phyloP scores from a whole-genome alignment of 768 basidiomycete species.

The Mycena polygramma region DNA sequence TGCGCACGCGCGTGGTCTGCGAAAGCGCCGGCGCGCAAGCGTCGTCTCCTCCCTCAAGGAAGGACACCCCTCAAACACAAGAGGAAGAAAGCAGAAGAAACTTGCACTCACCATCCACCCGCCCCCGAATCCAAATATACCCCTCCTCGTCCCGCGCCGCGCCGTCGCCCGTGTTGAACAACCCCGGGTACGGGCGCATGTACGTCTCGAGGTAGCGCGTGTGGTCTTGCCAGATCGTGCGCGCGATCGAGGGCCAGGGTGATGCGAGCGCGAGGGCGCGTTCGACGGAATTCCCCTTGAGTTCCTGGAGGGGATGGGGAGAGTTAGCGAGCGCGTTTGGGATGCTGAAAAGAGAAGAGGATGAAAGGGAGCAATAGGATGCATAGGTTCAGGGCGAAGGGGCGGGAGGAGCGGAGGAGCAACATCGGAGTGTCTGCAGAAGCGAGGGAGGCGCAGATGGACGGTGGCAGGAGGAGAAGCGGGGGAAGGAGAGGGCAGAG shows the following conservation, averaged over 20 bases:
- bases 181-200: slow-evolving; percentile 63
- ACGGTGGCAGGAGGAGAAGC: no score
- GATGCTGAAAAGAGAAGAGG: no score
- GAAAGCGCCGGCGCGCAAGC: no score
- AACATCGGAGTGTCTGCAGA: no score
- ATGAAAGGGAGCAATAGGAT: no score
- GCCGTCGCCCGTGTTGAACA: slow-evolving; percentile 98
- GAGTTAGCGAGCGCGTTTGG: no score
- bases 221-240: slow-evolving; percentile 94
- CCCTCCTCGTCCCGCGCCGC: slow-evolving; percentile 95
- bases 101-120: slow-evolving; percentile 92
- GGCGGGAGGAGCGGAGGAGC: no score
- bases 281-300: slow-evolving; percentile 87
- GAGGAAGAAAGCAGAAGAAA: slow-evolving; percentile 2
- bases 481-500: no score
- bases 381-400: no score
- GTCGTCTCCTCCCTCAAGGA: no score
- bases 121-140: slow-evolving; percentile 99
- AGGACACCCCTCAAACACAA: background rate
- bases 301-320: slow-evolving; percentile 53
- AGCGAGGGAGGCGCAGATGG: no score
- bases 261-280: slow-evolving; percentile 89
- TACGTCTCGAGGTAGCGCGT: slow-evolving; percentile 75
- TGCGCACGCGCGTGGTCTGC: no score
- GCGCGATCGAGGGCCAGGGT: slow-evolving; percentile 97